These are phyloP conservation scores for Plectosphaerella sp. DNA, from an alignment of 2,329 filamentous ascomycete species.

Conservation along the genomic window DNA sequence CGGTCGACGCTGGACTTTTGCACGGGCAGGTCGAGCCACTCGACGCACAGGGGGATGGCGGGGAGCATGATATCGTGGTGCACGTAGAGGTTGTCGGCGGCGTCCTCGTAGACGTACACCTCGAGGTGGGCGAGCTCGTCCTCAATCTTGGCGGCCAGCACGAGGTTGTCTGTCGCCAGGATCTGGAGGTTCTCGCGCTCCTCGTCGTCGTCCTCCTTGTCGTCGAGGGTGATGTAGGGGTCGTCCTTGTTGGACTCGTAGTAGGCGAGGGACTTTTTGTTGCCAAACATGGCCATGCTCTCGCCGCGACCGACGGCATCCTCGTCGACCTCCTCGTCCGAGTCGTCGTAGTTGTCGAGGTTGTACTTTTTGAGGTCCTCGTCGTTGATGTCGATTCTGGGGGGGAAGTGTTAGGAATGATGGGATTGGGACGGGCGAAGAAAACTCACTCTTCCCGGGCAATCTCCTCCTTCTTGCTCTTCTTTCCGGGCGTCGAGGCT, in stretches of 20 bases:
- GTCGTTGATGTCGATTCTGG: slow-evolving; percentile 60
- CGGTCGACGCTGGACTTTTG: slow-evolving; percentile 60
- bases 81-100: slow-evolving; percentile 93
- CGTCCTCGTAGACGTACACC: slow-evolving; percentile 96
- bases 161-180: slow-evolving; percentile 84
- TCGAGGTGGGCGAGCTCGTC: slow-evolving; percentile 96
- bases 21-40: slow-evolving; percentile 94
- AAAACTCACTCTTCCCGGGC: slow-evolving; percentile 22
- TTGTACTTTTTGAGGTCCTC: slow-evolving; percentile 96
- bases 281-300: slow-evolving; percentile 89
- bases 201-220: slow-evolving; percentile 65
- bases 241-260: slow-evolving; percentile 93
- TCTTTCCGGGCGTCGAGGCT: slow-evolving; percentile 16
- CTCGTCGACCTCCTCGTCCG: slow-evolving; percentile 54
- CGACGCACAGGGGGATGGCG: slow-evolving; percentile 88
- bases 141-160: slow-evolving; percentile 90
- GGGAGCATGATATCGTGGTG: slow-evolving; percentile 99
- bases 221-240: slow-evolving; percentile 88
- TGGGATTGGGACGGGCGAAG: neutral
- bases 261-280: slow-evolving; percentile 88
- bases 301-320: slow-evolving; percentile 48
- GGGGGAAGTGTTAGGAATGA: slow-evolving; percentile 1
- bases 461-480: slow-evolving; percentile 25
- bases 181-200: slow-evolving; percentile 94
- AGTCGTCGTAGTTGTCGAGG: slow-evolving; percentile 91